Evolutionary conservation across 371 early-diverging fungal species (phyloP).

Genomic region (Mortierella sp.): DNA sequence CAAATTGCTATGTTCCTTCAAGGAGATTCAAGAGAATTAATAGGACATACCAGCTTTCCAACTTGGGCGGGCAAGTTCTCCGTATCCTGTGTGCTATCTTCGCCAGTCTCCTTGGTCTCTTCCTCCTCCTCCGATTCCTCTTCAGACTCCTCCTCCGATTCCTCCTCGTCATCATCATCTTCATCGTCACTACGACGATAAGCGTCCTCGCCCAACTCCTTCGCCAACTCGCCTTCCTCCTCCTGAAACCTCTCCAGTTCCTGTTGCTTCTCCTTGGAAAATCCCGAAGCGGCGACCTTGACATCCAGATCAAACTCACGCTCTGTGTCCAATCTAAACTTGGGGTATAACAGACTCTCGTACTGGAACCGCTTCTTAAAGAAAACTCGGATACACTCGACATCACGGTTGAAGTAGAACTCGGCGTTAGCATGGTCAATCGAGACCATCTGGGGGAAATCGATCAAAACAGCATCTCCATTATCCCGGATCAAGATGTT

Average conservation of each 20-base stretch:
- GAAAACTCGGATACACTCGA: slow-evolving; percentile 96
- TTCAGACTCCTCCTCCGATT: slow-evolving; percentile 58
- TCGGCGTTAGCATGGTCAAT: slow-evolving; percentile 96
- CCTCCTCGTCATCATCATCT: slow-evolving; percentile 48
- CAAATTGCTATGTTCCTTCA: not conserved
- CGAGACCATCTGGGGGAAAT: slow-evolving; percentile 99
- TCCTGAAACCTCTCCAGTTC: slow-evolving; percentile 84
- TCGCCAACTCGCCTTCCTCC: slow-evolving; percentile 46
- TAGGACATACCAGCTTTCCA: slow-evolving; percentile 30
- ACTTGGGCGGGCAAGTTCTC: slow-evolving; percentile 34
- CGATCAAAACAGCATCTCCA: slow-evolving; percentile 93
- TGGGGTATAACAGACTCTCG: slow-evolving; percentile 91
- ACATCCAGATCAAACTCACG: slow-evolving; percentile 94
- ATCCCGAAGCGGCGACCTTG: slow-evolving; percentile 96
- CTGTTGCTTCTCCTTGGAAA: slow-evolving; percentile 90
- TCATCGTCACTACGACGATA: slow-evolving; percentile 58
- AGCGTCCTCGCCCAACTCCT: slow-evolving; percentile 64
- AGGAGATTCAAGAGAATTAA: not conserved
- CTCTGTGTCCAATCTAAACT: slow-evolving; percentile 87
- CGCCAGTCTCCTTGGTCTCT: slow-evolving; percentile 37
- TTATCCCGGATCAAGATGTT: slow-evolving; percentile 95
- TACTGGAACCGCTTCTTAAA: slow-evolving; percentile 94
- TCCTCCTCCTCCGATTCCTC: slow-evolving; percentile 32
- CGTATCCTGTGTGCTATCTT: slow-evolving; percentile 11
- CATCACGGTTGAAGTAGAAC: slow-evolving; percentile 97